These are phyloP conservation scores for Cochliopodium minus DNA, from an alignment of 208 protist species.

Conservation along the genomic window DNA sequence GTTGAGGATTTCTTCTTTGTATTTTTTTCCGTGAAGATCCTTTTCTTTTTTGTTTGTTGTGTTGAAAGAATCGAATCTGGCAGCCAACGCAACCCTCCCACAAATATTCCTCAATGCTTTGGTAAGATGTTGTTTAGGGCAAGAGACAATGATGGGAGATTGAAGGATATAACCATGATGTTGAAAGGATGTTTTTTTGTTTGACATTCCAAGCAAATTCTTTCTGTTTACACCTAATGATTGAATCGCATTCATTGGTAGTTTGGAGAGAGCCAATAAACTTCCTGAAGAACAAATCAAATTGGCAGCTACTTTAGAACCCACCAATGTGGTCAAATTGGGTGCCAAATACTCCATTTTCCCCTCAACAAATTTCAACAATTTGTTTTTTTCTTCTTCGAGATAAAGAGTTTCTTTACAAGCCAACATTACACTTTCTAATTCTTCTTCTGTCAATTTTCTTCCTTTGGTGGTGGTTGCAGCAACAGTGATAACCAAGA, in stretches of 20 bases:
- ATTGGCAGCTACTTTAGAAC: constrained; percentile 64
- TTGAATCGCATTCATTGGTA: not conserved
- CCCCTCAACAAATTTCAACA: not conserved
- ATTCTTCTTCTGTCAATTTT: not conserved
- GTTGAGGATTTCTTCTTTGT: constrained; percentile 5
- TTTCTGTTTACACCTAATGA: not conserved
- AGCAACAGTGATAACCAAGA: not conserved
- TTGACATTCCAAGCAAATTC: not conserved
- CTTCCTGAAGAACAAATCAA: constrained; percentile 54
- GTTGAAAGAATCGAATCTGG: not conserved
- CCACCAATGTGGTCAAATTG: constrained; percentile 64
- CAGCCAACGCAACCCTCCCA: not conserved
- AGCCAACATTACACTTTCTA: not conserved
- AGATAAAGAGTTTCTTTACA: not conserved
- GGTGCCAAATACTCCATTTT: constrained; percentile 67
- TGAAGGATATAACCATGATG: not conserved
- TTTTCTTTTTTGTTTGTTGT: not conserved
- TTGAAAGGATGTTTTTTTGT: too few relatives aligned
- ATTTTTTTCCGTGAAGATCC: not conserved
- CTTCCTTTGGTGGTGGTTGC: not conserved
- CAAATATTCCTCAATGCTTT: not conserved
- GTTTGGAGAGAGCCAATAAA: not conserved
- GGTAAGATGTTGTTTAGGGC: not conserved
- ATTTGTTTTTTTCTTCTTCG: not conserved
- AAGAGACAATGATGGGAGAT: not conserved